A percentile compares a stretch with the other conserved stretches of the same genome.
These are phyloP conservation scores for Neurospora pannonica DNA, from an alignment of 495 filamentous ascomycete genomes.

Conservation along the genomic window DNA sequence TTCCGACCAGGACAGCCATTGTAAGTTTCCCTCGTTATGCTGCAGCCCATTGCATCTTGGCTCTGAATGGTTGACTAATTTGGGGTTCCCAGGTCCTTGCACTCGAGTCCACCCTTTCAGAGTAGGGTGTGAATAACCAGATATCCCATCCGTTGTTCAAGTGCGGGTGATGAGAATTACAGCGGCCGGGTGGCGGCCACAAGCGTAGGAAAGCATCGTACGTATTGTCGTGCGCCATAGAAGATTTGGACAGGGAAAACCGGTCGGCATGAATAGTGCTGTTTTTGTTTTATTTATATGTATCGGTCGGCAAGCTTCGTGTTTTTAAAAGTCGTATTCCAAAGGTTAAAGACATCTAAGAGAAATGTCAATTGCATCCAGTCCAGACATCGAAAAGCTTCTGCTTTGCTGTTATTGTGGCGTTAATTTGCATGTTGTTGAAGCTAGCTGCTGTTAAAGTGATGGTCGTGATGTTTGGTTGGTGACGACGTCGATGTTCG, in stretches of 20 bases:
- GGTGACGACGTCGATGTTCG: background rate
- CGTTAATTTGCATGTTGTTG: background rate
- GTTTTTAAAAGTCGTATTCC: background rate
- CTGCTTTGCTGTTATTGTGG: background rate
- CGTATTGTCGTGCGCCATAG: background rate
- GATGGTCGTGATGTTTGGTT: background rate
- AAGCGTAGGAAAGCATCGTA: background rate
- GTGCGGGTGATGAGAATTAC: background rate
- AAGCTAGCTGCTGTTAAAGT: background rate
- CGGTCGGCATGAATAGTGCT: background rate
- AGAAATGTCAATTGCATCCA: background rate
- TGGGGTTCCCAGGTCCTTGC: conserved; percentile 17
- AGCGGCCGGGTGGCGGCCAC: background rate
- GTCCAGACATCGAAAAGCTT: background rate
- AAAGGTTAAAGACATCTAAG: background rate
- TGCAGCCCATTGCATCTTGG: background rate
- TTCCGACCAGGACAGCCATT: conserved; percentile 75
- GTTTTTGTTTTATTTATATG: background rate
- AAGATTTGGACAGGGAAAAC: background rate
- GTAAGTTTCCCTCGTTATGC: conserved; percentile 42
- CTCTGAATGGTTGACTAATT: background rate
- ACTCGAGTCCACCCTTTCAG: conserved; percentile 16
- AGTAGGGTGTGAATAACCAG: background rate
- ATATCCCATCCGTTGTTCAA: background rate
- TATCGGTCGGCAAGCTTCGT: background rate